phyloP scores from a whole-genome alignment of 2,329 filamentous ascomycete species.

The Simplicillium sp. region DNA sequence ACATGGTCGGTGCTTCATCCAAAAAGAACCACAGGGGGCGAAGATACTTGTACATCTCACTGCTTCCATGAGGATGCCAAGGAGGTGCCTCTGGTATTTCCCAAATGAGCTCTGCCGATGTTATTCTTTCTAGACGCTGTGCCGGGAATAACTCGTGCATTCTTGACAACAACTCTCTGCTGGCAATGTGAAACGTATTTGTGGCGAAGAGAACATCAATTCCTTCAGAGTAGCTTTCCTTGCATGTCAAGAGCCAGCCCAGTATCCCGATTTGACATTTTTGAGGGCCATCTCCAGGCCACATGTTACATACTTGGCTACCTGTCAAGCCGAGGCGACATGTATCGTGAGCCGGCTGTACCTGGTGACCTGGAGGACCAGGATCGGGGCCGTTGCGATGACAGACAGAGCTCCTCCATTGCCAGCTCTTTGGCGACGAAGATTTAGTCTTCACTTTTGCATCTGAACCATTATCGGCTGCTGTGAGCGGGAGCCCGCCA shows the following conservation, averaged over 20 bases:
- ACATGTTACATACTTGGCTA: constrained; percentile 9
- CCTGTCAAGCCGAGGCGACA: constrained; percentile 9
- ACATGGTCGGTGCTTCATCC: neutral
- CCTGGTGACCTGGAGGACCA: neutral
- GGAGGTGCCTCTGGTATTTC: neutral
- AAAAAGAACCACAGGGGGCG: neutral
- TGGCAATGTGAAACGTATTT: constrained; percentile 7
- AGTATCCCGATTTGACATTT: constrained; percentile 16
- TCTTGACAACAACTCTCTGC: neutral
- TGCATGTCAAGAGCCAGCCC: constrained; percentile 20
- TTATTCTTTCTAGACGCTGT: neutral
- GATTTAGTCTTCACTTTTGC: neutral
- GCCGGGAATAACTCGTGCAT: neutral
- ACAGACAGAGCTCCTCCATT: constrained; percentile 16
- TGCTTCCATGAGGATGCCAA: neutral
- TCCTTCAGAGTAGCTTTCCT: constrained; percentile 12
- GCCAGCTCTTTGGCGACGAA: constrained; percentile 10
- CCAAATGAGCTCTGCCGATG: neutral
- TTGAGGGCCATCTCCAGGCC: constrained; percentile 10
- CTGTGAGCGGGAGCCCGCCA: constrained; percentile 1
- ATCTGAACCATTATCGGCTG: too few relatives aligned
- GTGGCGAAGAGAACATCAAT: constrained; percentile 7
- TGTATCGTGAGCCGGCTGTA: constrained; percentile 10
- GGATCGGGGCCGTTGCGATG: constrained; percentile 10
- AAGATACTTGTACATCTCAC: neutral